Percentiles rank a stretch among this genome's conserved stretches.
phyloP scores from a whole-genome alignment of 225 moss, liverwort and hornwort genomes.

The Straminergon stramineum region DNA sequence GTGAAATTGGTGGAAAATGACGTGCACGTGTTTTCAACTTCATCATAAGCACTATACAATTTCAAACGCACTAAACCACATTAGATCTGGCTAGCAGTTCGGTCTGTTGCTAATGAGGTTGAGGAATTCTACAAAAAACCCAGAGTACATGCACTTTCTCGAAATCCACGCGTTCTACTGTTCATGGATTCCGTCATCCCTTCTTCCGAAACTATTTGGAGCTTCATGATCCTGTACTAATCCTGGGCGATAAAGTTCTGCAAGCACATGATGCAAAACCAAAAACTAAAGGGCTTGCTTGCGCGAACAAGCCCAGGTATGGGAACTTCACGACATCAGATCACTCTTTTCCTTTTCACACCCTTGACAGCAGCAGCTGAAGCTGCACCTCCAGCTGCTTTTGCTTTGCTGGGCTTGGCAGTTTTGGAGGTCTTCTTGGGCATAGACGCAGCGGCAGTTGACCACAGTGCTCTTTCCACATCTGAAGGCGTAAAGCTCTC shows the following conservation, averaged over 20 bases:
- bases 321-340: neutral
- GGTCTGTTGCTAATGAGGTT: neutral
- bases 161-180: neutral
- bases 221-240: neutral
- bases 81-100: neutral
- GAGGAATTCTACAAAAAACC: neutral
- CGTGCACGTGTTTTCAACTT: neutral
- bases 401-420: slow-evolving; percentile 6
- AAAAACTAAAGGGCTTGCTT: neutral
- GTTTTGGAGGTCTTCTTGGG: slow-evolving; percentile 24
- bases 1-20: neutral
- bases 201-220: neutral
- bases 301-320: neutral
- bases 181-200: neutral
- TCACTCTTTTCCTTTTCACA: slow-evolving; percentile 32
- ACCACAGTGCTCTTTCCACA: slow-evolving; percentile 68
- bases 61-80: neutral
- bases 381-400: neutral
- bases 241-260: neutral
- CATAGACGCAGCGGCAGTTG: slow-evolving; percentile 46
- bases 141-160: neutral
- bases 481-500: slow-evolving; percentile 47
- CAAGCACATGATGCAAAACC: neutral
- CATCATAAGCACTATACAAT: neutral
- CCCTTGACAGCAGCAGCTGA: slow-evolving; percentile 6